These are phyloP conservation scores for Starmerella sirachaensis DNA, from an alignment of 805 yeast species.

Conservation along the genomic window DNA sequence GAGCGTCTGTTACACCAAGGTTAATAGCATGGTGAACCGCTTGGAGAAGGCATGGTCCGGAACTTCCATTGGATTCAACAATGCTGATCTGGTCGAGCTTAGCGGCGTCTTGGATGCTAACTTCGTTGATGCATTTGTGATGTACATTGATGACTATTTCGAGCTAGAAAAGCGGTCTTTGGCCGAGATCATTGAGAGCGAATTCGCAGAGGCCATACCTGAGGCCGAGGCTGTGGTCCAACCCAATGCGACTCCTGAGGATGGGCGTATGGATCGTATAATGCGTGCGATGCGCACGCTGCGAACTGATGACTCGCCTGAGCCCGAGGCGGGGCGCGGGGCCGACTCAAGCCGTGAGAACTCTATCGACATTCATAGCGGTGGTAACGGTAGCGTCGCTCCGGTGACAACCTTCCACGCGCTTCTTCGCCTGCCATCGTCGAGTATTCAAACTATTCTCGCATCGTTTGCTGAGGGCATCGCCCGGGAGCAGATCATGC, in stretches of 20 bases:
- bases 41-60: slow-evolving; percentile 45
- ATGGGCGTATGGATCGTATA: slow-evolving; percentile 26
- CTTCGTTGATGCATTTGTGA: slow-evolving; percentile 59
- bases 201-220: slow-evolving; percentile 2
- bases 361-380: neutral
- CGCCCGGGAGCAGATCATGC: slow-evolving; percentile 52
- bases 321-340: neutral
- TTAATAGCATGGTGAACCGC: slow-evolving; percentile 50
- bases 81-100: slow-evolving; percentile 33
- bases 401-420: neutral
- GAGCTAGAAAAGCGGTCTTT: slow-evolving; percentile 39
- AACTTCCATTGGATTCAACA: slow-evolving; percentile 13
- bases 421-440: slow-evolving; percentile 2
- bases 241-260: slow-evolving; percentile 18
- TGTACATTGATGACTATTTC: slow-evolving; percentile 57
- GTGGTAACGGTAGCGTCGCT: neutral
- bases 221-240: neutral
- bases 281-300: slow-evolving; percentile 22
- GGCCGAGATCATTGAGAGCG: slow-evolving; percentile 26
- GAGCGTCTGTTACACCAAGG: slow-evolving; percentile 49
- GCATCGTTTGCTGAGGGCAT: slow-evolving; percentile 66
- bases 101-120: slow-evolving; percentile 51
- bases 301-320: slow-evolving; percentile 11
- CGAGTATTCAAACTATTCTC: slow-evolving; percentile 43
- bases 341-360: neutral